These are phyloP conservation scores for Leccinum truebloodii DNA, from an alignment of 768 basidiomycete genomes.

Conservation along the genomic window DNA sequence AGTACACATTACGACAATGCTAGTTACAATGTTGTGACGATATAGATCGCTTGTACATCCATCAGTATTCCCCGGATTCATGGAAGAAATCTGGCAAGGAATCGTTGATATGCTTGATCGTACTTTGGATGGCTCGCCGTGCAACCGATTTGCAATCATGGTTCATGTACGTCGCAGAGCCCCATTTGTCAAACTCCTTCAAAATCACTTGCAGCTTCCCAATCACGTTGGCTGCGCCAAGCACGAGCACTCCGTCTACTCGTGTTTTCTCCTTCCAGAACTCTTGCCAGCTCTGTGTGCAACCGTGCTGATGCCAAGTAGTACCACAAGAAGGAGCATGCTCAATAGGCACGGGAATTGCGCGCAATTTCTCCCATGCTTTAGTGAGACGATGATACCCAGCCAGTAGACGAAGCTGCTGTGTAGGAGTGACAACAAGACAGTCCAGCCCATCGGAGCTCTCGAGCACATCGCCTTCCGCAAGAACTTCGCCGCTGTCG, in stretches of 20 bases:
- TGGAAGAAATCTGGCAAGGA: constrained; percentile 63
- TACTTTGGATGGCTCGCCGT: constrained; percentile 53
- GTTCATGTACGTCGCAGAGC: constrained; percentile 77
- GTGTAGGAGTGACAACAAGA: constrained; percentile 54
- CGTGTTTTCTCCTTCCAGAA: constrained; percentile 80
- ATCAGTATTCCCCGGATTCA: constrained; percentile 36
- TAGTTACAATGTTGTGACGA: neutral
- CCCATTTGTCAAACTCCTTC: constrained; percentile 71
- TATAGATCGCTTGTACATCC: neutral
- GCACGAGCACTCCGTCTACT: constrained; percentile 56
- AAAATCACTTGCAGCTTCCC: constrained; percentile 62
- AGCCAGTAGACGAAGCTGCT: constrained; percentile 64
- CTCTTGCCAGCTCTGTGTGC: constrained; percentile 71
- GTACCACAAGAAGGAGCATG: constrained; percentile 64
- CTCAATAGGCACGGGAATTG: constrained; percentile 58
- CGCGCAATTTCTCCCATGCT: constrained; percentile 65
- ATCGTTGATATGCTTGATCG: constrained; percentile 58
- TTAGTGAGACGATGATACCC: constrained; percentile 70
- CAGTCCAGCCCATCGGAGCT: constrained; percentile 42
- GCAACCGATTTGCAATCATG: constrained; percentile 67
- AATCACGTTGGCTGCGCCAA: constrained; percentile 65
- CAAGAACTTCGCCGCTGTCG: constrained; percentile 14
- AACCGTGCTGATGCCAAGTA: constrained; percentile 73
- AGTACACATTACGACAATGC: neutral
- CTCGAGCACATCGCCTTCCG: constrained; percentile 35